A percentile compares a stretch with the other conserved stretches of the same genome.
Conservation (phyloP, 2,329 filamentous ascomycete species). For the Fusarium coffeatum region DNA sequence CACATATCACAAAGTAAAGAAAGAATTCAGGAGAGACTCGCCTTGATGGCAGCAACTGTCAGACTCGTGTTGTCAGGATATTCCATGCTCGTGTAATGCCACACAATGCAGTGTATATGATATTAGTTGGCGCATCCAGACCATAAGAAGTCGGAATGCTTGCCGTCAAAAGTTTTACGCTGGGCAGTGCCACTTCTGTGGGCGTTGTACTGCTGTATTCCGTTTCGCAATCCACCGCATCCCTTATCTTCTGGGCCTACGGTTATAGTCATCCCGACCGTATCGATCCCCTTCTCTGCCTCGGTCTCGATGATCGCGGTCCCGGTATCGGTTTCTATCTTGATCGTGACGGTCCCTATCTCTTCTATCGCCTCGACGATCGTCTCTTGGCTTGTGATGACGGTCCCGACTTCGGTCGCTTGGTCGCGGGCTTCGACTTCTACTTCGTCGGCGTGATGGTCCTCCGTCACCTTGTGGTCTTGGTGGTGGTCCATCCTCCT, state of each 20-base stretch:
- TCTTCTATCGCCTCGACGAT: slow-evolving; percentile 44
- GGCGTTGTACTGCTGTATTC: slow-evolving; percentile 29
- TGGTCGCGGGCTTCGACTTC: slow-evolving; percentile 37
- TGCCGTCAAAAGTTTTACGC: slow-evolving; percentile 25
- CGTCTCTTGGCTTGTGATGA: slow-evolving; percentile 44
- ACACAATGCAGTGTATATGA: slow-evolving; percentile 24
- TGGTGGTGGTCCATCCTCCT: slow-evolving; percentile 27
- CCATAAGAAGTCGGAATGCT: slow-evolving; percentile 24
- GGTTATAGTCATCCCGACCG: slow-evolving; percentile 39
- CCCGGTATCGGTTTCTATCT: slow-evolving; percentile 47
- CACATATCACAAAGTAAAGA: slow-evolving; percentile 21
- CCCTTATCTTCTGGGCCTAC: slow-evolving; percentile 39
- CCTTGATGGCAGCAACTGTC: slow-evolving; percentile 22
- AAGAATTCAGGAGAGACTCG: slow-evolving; percentile 4
- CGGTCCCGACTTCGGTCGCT: slow-evolving; percentile 45
- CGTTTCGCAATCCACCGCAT: slow-evolving; percentile 24
- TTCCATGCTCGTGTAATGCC: slow-evolving; percentile 36
- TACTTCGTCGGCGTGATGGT: slow-evolving; percentile 20
- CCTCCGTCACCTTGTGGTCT: slow-evolving; percentile 17
- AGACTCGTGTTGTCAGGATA: slow-evolving; percentile 32
- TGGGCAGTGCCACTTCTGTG: slow-evolving; percentile 18
- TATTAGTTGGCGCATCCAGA: slow-evolving; percentile 32
- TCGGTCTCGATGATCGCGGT: slow-evolving; percentile 47
- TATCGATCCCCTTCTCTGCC: slow-evolving; percentile 37
- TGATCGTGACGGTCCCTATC: slow-evolving; percentile 43